Evolutionary conservation across 805 yeast genomes (phyloP).

Genomic region (Yarrowia bubula): DNA sequence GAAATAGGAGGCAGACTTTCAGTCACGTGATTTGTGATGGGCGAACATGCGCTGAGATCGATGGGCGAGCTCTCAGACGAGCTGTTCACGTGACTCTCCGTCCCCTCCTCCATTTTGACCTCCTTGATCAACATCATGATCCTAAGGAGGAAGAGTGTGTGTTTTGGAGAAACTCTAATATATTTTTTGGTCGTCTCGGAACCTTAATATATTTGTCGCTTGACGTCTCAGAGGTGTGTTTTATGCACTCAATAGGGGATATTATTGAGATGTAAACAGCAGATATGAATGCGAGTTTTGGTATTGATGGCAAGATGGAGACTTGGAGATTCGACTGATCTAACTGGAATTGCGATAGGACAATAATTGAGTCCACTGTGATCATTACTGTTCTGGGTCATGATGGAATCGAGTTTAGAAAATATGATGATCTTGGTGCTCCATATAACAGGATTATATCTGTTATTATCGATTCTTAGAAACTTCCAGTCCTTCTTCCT

Average conservation of each 20-base stretch:
- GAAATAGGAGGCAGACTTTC: background rate
- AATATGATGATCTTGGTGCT: too few relatives aligned
- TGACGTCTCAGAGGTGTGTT: background rate
- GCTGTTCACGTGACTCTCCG: background rate
- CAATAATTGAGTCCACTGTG: too few relatives aligned
- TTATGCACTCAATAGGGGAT: background rate
- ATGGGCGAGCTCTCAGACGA: background rate
- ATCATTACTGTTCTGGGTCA: too few relatives aligned
- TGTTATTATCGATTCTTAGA: too few relatives aligned
- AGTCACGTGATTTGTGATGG: background rate
- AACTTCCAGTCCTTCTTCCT: too few relatives aligned
- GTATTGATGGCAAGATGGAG: too few relatives aligned
- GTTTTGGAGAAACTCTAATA: background rate
- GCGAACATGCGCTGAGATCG: background rate
- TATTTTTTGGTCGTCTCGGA: background rate
- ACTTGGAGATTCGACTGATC: too few relatives aligned
- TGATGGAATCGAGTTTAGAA: too few relatives aligned
- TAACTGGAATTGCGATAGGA: too few relatives aligned
- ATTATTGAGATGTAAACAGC: too few relatives aligned
- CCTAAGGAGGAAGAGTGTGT: background rate
- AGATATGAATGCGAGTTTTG: too few relatives aligned
- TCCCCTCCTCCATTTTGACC: background rate
- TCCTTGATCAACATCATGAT: background rate
- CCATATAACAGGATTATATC: too few relatives aligned
- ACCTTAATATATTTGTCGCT: background rate